phyloP scores from a whole-genome alignment of 129 eudicot genomes.

The Tanacetum coccineum region DNA sequence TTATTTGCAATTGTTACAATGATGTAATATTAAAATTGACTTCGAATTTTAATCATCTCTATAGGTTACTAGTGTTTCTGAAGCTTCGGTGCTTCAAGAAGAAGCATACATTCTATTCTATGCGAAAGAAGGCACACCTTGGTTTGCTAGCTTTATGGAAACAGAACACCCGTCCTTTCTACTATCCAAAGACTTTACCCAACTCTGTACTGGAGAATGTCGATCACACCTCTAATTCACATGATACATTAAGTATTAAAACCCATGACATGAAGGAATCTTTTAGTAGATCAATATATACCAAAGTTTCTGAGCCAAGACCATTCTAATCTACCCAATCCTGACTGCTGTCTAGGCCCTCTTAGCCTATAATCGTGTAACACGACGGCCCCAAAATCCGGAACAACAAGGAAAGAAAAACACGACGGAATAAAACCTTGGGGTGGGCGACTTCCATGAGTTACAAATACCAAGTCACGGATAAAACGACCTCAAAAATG shows the following conservation, averaged over 20 bases:
- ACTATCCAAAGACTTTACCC: constrained; percentile 59
- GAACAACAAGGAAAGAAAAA: too few relatives aligned
- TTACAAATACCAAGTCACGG: too few relatives aligned
- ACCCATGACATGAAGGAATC: constrained; percentile 21
- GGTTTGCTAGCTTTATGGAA: constrained; percentile 67
- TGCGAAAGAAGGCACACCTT: constrained; percentile 62
- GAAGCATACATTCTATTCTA: constrained; percentile 86
- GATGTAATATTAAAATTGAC: background rate
- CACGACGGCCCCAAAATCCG: too few relatives aligned
- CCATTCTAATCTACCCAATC: too few relatives aligned
- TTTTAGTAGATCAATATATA: too few relatives aligned
- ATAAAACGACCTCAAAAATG: too few relatives aligned
- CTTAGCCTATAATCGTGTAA: too few relatives aligned
- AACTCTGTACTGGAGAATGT: constrained; percentile 70
- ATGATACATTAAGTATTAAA: constrained; percentile 17
- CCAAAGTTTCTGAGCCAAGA: background rate
- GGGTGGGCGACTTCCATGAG: too few relatives aligned
- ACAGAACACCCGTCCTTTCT: constrained; percentile 33
- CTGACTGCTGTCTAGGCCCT: too few relatives aligned
- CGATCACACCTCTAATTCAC: constrained; percentile 20
- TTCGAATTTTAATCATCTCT: background rate
- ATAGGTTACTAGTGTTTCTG: constrained; percentile 59
- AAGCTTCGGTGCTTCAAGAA: constrained; percentile 52
- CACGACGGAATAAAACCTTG: too few relatives aligned
- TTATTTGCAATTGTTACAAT: too few relatives aligned